phyloP scores from a whole-genome alignment of 2,329 filamentous ascomycete species.

The Beauveria australis region DNA sequence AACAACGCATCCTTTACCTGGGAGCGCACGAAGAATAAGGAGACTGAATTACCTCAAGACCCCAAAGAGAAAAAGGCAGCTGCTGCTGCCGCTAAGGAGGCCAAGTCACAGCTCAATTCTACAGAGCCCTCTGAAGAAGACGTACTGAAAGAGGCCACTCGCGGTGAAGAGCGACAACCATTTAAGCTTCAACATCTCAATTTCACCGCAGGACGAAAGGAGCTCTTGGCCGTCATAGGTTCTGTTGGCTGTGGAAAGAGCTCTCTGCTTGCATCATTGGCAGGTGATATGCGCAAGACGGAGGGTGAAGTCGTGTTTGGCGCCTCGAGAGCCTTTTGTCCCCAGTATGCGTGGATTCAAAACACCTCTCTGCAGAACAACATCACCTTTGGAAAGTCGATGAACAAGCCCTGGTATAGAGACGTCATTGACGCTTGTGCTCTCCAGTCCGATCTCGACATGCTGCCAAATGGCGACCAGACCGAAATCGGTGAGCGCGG shows the following conservation, averaged over 20 bases:
- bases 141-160: constrained; percentile 32
- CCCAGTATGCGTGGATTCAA: constrained; percentile 97
- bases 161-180: constrained; percentile 53
- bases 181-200: constrained; percentile 65
- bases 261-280: constrained; percentile 78
- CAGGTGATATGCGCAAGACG: constrained; percentile 88
- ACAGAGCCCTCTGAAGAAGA: constrained; percentile 14
- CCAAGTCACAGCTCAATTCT: constrained; percentile 35
- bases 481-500: constrained; percentile 95
- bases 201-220: constrained; percentile 62
- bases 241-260: constrained; percentile 86
- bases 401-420: constrained; percentile 71
- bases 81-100: constrained; percentile 37
- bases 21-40: constrained; percentile 49
- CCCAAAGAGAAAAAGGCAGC: constrained; percentile 34
- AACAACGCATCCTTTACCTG: constrained; percentile 74
- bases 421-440: constrained; percentile 80
- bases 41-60: constrained; percentile 27
- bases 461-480: constrained; percentile 79
- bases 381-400: constrained; percentile 78
- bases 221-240: constrained; percentile 78
- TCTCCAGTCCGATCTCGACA: constrained; percentile 75
- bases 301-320: constrained; percentile 66
- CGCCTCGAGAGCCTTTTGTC: constrained; percentile 79
- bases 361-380: constrained; percentile 83